Base-by-base conservation (phyloP, 2,329 filamentous ascomycete species). In the Penicillium polonicum region DNA sequence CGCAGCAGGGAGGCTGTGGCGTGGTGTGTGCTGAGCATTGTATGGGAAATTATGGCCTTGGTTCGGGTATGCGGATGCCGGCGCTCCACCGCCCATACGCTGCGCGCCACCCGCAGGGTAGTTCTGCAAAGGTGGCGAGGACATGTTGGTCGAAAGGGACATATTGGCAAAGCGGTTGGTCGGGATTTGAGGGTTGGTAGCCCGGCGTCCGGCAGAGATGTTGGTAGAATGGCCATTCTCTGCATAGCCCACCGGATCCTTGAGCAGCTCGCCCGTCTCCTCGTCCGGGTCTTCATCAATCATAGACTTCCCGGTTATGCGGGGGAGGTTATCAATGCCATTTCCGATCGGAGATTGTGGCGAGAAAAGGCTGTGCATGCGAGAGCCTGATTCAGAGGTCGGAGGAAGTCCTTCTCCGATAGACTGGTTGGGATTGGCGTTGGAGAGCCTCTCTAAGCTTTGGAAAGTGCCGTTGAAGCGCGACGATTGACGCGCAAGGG, bases 1-100 rank as follows among this genome's bases (percentile, higher is more conserved):
- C 60, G 91, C 90, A 0, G 92, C 89, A 15, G 93, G 93, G 61
- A 91, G 90, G 60, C 87, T 88, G 61, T 86, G 85, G n/a, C 78
- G 68, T 80, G 83, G 62, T 78, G 81, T 73, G 65, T 83, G 89
- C 59, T 85, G 81, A 53, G 78, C 81, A 38, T 80, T 79, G 62
- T 84, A 79, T 62, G 83, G 82, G 67, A 83, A 88, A 57, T 79
- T 79, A 45, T 79, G 76, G 52, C 79, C 82, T 15, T 81, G 76
- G 60, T 63, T 80, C 72, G 88, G 85, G 71, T 87, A 85, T 43
- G 83, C 77, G 9, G 79, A 76, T 6, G 76, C 75, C 7, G 83
- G 80, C 8, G 80, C 81, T 51, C 82, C 79, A 65, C 83, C 73
- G 10, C 79, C 66, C 65, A 75, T 79, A 19, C 79, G 76, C 33